These are phyloP conservation scores for Pleurozium schreberi DNA, from an alignment of 225 moss, liverwort and hornwort species.

Conservation along the genomic window DNA sequence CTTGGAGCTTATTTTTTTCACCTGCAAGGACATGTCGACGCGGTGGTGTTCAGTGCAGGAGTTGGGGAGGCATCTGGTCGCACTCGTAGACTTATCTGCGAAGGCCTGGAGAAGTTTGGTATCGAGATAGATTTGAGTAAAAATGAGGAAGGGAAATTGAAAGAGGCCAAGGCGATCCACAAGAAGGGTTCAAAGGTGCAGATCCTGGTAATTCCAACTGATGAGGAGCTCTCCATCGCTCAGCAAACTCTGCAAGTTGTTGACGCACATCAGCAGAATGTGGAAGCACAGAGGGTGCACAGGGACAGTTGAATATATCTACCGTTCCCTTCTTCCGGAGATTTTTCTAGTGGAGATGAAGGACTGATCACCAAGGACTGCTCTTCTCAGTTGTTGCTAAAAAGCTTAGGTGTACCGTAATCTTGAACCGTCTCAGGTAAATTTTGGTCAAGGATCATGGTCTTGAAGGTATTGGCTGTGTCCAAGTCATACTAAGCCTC, in stretches of 20 bases:
- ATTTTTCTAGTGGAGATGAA: background rate
- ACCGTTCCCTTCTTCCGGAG: background rate
- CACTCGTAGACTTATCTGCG: conserved; percentile 57
- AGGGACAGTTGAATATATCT: background rate
- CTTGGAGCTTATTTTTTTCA: conserved; percentile 80
- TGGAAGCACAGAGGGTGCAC: conserved; percentile 22
- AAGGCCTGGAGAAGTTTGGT: conserved; percentile 65
- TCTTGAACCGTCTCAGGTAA: background rate
- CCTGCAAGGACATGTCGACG: conserved; percentile 68
- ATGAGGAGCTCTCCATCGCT: conserved; percentile 89
- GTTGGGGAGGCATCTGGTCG: conserved; percentile 66
- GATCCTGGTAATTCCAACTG: conserved; percentile 74
- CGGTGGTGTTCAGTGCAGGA: conserved; percentile 85
- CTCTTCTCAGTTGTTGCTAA: background rate
- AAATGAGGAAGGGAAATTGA: conserved; percentile 49
- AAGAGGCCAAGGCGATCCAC: conserved; percentile 60
- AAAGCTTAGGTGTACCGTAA: background rate
- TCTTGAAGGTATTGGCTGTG: background rate
- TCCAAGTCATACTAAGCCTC: background rate
- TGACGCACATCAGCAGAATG: conserved; percentile 32
- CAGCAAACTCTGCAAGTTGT: conserved; percentile 80
- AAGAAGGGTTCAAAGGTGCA: conserved; percentile 52
- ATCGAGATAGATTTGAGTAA: conserved; percentile 46
- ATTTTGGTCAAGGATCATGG: background rate
- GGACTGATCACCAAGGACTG: background rate